Base-by-base conservation (phyloP, 192 early-diverging fungal species). In the Linnemannia elongata region DNA sequence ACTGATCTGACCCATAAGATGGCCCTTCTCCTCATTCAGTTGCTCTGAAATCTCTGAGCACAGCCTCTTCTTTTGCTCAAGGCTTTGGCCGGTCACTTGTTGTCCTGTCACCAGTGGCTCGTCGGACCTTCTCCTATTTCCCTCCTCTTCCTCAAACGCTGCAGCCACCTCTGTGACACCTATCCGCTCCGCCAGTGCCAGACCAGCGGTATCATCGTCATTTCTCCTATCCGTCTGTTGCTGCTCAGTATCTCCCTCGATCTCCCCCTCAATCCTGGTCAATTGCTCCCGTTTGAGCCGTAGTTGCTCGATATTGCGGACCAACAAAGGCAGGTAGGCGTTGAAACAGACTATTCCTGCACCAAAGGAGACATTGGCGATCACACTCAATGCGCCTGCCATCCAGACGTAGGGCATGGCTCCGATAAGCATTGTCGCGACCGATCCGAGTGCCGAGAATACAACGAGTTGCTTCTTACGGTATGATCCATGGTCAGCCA, bases 301-400 rank as follows among this genome's bases (percentile, higher is more conserved):
- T 12, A 88, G 49, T 22, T 81, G 77, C 18, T 78, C 77, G 33
- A 88, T 55, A 75, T 88, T 89, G 42, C 88, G 73, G 38, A 88
- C 87, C 57, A 90, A 75, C 6, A 92, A 80, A 18, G 91, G 92
- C 69, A 92, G 75, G 73, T 89, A 92, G 15, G 88, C 89, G 42
- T 92, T 91, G 75, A 91, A 91, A 63, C 89, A 92, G 12, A 92
- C 92, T 8, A 90, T 76, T 17, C 87, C 72, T 17, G 86, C 88
- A 1, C 92, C 92, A 83, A 90, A 92, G 42, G 80, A 83, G 12
- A 92, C 87, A 49, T 89, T 90, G 17, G 82, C 88, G 15, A 90
- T 79, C 36, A 90, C 88, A 79, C 85, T 83, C 27, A 92, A 74
- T 3, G 86, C 69, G 6, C 87, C 88, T 15, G 87, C 89, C 45